These are phyloP conservation scores for Aaosphaeria pasadenensis DNA, from an alignment of 2,329 filamentous ascomycete genomes.

Conservation along the genomic window DNA sequence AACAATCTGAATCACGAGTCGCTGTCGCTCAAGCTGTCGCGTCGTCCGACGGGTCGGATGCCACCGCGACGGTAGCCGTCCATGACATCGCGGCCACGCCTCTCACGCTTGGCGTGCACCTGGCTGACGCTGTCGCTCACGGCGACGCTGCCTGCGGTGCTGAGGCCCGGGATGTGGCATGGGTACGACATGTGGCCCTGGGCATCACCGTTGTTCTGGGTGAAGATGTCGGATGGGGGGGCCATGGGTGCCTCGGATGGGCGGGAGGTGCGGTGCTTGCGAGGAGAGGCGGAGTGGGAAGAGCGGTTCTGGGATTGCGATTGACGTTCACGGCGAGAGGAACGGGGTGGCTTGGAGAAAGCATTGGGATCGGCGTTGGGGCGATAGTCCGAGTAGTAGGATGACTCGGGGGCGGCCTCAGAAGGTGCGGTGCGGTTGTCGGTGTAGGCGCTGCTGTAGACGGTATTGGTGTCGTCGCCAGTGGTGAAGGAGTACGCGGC, in stretches of 20 bases:
- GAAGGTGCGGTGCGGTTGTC: slow-evolving; percentile 19
- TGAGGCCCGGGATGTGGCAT: slow-evolving; percentile 56
- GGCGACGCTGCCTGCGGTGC: slow-evolving; percentile 32
- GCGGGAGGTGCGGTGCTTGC: slow-evolving; percentile 31
- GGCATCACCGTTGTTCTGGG: slow-evolving; percentile 37
- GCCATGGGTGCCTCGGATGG: slow-evolving; percentile 11
- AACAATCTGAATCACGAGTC: slow-evolving; percentile 22
- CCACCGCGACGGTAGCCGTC: slow-evolving; percentile 41
- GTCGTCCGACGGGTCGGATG: slow-evolving; percentile 39
- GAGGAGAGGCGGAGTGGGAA: slow-evolving; percentile 28
- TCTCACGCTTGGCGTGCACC: slow-evolving; percentile 31
- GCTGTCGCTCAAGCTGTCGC: slow-evolving; percentile 56
- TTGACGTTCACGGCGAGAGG: slow-evolving; percentile 1
- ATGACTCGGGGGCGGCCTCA: slow-evolving; percentile 25
- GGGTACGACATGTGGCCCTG: slow-evolving; percentile 55
- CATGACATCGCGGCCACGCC: slow-evolving; percentile 40
- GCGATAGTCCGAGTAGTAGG: slow-evolving; percentile 42
- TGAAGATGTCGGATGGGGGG: slow-evolving; percentile 32
- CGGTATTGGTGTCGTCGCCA: slow-evolving; percentile 44
- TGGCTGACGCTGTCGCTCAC: slow-evolving; percentile 40
- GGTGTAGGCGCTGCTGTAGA: slow-evolving; percentile 32
- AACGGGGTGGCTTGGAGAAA: slow-evolving; percentile 8
- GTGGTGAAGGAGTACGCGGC: slow-evolving; percentile 49
- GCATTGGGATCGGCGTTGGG: slow-evolving; percentile 33
- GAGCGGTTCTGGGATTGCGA: slow-evolving; percentile 15